These are phyloP conservation scores for Cyclospora cayetanensis DNA, from an alignment of 169 alveolate species.

Conservation along the genomic window DNA sequence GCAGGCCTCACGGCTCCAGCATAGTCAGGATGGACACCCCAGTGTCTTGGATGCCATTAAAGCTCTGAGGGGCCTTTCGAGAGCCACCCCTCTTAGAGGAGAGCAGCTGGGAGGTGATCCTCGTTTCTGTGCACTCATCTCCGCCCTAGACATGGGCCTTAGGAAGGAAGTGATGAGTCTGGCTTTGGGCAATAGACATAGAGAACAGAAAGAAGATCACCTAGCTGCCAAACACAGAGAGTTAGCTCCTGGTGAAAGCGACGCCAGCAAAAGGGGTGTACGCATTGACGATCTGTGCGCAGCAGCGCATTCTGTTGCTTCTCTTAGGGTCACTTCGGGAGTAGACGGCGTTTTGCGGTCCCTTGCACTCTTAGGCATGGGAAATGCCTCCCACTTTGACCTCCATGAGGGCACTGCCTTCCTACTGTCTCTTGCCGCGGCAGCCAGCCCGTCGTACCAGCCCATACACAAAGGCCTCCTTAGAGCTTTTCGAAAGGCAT, in stretches of 20 bases:
- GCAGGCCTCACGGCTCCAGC: neutral
- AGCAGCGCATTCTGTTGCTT: neutral
- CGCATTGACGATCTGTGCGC: neutral
- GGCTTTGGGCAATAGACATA: neutral
- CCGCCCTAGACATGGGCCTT: neutral
- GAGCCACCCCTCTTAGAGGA: neutral
- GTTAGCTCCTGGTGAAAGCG: neutral
- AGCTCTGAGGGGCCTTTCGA: neutral
- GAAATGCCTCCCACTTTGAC: neutral
- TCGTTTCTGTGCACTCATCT: neutral
- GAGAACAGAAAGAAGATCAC: too few relatives aligned
- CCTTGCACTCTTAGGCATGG: neutral
- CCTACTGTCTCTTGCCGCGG: neutral
- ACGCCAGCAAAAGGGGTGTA: neutral
- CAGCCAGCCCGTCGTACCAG: neutral
- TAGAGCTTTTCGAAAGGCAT: neutral
- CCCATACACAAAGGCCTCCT: neutral
- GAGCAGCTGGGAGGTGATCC: neutral
- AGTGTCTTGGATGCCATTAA: neutral
- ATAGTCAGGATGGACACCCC: neutral
- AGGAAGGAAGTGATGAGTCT: neutral
- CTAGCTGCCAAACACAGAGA: too few relatives aligned
- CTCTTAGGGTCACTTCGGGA: neutral
- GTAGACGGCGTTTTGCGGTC: neutral
- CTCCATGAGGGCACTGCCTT: neutral